Evolutionary conservation across 148 eudicot genomes (phyloP).

Genomic region (Rhododendron ferrugineum): DNA sequence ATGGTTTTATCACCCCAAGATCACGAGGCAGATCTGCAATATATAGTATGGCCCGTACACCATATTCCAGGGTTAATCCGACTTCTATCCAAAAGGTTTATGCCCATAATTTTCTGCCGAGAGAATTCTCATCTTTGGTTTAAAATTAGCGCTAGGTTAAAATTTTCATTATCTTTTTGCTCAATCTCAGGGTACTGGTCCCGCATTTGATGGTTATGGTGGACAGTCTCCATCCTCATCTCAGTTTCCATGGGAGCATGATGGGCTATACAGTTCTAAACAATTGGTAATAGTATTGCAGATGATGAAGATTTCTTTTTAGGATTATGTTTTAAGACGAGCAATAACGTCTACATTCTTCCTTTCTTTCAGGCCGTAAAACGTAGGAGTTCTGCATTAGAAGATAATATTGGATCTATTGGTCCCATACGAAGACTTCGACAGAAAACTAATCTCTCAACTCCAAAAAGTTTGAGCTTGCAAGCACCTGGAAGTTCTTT

Average conservation of each 20-base stretch:
- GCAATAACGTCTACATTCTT: not conserved
- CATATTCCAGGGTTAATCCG: conserved; percentile 56
- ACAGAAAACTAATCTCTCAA: conserved; percentile 73
- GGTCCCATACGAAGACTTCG: conserved; percentile 91
- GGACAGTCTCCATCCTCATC: conserved; percentile 28
- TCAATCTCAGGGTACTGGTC: conserved; percentile 35
- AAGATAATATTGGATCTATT: conserved; percentile 68
- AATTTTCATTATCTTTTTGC: not conserved
- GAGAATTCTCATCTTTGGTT: not conserved
- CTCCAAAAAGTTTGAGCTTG: conserved; percentile 33
- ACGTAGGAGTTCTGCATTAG: conserved; percentile 70
- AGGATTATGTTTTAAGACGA: not conserved
- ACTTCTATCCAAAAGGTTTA: conserved; percentile 38
- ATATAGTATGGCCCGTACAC: conserved; percentile 86
- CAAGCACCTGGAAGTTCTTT: conserved; percentile 28
- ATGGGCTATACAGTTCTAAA: conserved; percentile 29
- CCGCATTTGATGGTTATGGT: conserved; percentile 18
- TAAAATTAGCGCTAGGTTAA: not conserved
- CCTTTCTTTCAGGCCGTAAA: conserved; percentile 53
- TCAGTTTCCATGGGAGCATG: conserved; percentile 33
- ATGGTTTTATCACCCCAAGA: conserved; percentile 59
- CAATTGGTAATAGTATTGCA: conserved; percentile 28
- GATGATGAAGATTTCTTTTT: conserved; percentile 5
- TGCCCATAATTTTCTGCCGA: not conserved
- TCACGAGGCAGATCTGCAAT: conserved; percentile 84